These are phyloP conservation scores for Pleurotus sapidus DNA, from an alignment of 768 basidiomycete genomes.

Conservation along the genomic window DNA sequence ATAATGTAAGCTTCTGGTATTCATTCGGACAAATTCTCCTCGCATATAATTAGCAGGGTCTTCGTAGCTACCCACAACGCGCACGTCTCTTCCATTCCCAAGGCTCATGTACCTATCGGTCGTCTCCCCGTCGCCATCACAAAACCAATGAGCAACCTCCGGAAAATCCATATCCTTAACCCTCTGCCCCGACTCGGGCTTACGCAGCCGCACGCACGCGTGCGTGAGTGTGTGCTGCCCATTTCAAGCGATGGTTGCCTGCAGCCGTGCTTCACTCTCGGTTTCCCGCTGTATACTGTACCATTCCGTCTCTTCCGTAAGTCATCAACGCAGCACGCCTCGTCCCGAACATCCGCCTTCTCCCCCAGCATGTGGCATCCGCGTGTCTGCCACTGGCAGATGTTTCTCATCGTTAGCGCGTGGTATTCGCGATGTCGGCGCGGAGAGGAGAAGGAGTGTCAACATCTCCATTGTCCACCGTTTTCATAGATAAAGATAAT, in stretches of 20 bases:
- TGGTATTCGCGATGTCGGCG: constrained; percentile 6
- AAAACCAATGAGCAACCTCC: background rate
- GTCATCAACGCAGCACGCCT: background rate
- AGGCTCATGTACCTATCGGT: background rate
- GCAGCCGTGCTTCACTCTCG: background rate
- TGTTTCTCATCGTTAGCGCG: background rate
- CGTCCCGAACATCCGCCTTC: constrained; percentile 4
- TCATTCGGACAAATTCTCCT: background rate
- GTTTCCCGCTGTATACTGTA: background rate
- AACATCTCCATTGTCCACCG: background rate
- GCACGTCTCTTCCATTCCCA: background rate
- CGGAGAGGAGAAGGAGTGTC: constrained; percentile 2
- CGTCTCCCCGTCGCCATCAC: background rate
- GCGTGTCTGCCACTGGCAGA: background rate
- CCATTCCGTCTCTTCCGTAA: constrained; percentile 7
- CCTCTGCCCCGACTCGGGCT: background rate
- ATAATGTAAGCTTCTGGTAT: background rate
- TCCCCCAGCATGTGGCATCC: constrained; percentile 4
- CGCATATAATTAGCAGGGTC: background rate
- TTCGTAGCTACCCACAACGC: background rate
- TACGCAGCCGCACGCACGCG: background rate
- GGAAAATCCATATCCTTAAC: background rate
- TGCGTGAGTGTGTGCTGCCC: background rate
- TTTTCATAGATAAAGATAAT: constrained; percentile 1
- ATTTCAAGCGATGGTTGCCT: background rate